Base-by-base conservation (phyloP, 2,329 filamentous ascomycete species). In the Aureobasidium melanogenum region DNA sequence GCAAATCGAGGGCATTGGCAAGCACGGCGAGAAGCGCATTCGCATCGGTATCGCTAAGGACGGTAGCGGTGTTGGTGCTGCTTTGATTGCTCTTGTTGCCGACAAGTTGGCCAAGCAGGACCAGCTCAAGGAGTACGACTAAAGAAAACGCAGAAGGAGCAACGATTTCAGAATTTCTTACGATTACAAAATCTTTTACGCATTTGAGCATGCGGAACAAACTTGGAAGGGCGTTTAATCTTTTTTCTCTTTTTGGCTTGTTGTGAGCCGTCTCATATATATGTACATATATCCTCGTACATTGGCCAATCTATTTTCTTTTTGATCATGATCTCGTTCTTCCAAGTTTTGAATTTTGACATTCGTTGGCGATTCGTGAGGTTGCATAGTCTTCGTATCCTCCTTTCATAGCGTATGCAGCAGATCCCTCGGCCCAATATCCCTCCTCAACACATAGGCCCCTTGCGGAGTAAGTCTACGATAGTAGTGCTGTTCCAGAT, bases 21-120 rank as follows among this genome's bases (percentile, higher is more conserved):
- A 80, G 48, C 79, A 82, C 62, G 91, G 92, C 12, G 91, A 95
- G 66, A 88, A 89, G 76, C 89, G 86, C 75, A 89, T 99, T 66
- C 83, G 91, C 62, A 97, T 99, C 69, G 94, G 93, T 24, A 94
- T 97, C 70, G 94, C 94, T 64, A 97, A 96, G 80, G 94, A 99
- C 72, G 94, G 94, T 51, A 94, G 89, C 65, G 94, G 91, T 65
- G 89, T 96, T n/a, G 94, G 94, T 58, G 94, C 94, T 3, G 94
- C 94, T 43, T 78, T 99, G 68, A 97, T 97, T 75, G 94, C 94
- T 56, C 82, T 97, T 55, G 89, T 97, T 30, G 93, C 93, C 1
- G 88, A 88, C 1, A 79, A 81, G 69, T 84, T 67, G 15, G 63
- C 66, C 63, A 71, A 69, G 63, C 67, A 69, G 19, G 54, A 46